Conservation (phyloP, 1,284 basidiomycete genomes). For the Trametes versicolor region DNA sequence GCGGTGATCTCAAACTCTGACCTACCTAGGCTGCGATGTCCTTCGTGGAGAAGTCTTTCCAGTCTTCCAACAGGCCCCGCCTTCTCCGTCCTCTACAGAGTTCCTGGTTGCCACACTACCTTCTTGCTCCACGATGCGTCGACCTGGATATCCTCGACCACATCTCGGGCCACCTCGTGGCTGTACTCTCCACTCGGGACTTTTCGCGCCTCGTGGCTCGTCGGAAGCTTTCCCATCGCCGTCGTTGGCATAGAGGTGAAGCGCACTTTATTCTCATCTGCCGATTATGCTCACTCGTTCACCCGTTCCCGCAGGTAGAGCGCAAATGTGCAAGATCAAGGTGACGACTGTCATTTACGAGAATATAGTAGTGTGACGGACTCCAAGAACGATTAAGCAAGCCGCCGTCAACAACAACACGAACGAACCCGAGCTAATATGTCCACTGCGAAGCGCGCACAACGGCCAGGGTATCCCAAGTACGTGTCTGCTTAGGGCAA, state of each 20-base stretch:
- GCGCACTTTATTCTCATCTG: too few species aligned
- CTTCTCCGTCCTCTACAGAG: too few species aligned
- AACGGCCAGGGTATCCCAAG: neutral
- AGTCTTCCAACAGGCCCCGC: too few species aligned
- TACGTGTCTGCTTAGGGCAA: neutral
- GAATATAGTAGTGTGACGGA: neutral
- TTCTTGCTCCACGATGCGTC: neutral
- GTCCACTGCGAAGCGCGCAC: neutral
- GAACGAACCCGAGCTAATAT: neutral
- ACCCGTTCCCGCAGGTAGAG: too few species aligned
- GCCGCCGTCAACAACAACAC: neutral
- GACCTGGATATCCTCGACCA: neutral
- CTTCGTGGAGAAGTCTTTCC: too few species aligned
- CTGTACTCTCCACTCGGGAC: slow-evolving; percentile 1
- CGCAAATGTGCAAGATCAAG: neutral
- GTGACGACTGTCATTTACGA: neutral
- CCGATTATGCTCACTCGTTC: too few species aligned
- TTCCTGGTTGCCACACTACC: too few species aligned
- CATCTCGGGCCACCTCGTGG: slow-evolving; percentile 2
- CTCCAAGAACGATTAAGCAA: neutral
- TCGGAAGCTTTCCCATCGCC: neutral
- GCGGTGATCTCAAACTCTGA: too few species aligned
- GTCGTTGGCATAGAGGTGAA: too few species aligned
- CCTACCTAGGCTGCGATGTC: too few species aligned
- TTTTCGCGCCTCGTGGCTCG: neutral